Base-by-base conservation (phyloP, 148 eudicot genomes). In the Rhododendron williamsianum region DNA sequence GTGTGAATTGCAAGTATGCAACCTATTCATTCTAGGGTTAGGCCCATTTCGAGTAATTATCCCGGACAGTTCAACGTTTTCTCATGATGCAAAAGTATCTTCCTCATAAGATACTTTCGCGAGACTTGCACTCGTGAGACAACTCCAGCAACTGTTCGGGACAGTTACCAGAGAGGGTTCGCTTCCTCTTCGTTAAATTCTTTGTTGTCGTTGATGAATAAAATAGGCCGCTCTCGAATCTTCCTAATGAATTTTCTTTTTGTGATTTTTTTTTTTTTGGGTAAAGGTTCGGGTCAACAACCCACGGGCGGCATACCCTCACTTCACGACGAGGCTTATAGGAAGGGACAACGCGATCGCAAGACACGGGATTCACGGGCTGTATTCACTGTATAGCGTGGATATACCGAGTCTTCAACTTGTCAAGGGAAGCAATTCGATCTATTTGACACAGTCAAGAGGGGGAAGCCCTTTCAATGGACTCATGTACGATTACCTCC, bases 311-410 rank as follows among this genome's bases (percentile, higher is more conserved):
- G 19, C 35, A 4, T 63, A 23, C 16, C 93, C 95, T 9, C 80
- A 85, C 58, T 90, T 90, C 63, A 90, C 87, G 7, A 91, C 92
- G 9, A 35, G 78, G 83, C 51, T 35, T 18, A 87, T 93, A 73
- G 95, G 95, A 4, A 83, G 88, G 52, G 95, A 93, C 78, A 93
- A 91, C 43, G 95, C 93, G 35, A 93, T 93, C 30, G 93, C 95
- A 9, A 89, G 95, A 51, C 93, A 93, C 81, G 93, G 95, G 41
- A 93, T 91, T 73, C 95, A 93, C 67, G 95, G 95, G 51, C 12
- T 91, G 45, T 91, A 93, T 80, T 80, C 88, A 84, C 35, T 93
- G 79, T 89, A 78, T 77, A 91, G 74, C 15, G 30, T 91, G 25
- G 72, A 87, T 52, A 89, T 93, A 45, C 63, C 84, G 1, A 85